These are phyloP conservation scores for Solanum lycopersicoides DNA, from an alignment of 257 asterid species.

Conservation along the genomic window DNA sequence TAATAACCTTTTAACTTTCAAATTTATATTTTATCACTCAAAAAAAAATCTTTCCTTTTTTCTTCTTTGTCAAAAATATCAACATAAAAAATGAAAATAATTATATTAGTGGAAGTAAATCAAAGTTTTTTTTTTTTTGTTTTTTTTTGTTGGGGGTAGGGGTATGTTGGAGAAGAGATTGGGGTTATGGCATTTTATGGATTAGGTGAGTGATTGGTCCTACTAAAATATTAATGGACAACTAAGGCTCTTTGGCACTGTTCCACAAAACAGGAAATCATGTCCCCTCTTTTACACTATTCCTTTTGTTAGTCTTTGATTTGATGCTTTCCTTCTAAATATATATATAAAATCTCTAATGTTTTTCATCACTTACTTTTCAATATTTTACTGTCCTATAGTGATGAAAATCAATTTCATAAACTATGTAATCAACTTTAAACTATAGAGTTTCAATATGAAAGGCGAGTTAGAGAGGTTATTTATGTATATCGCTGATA, in stretches of 20 bases:
- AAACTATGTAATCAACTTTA: neutral
- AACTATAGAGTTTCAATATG: neutral
- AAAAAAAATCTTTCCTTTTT: neutral
- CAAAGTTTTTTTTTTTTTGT: neutral
- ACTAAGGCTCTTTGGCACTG: constrained; percentile 26
- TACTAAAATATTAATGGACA: constrained; percentile 30
- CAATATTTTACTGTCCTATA: neutral
- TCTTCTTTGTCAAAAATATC: constrained; percentile 18
- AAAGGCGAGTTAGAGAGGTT: neutral
- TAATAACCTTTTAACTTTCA: neutral
- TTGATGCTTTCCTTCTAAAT: neutral
- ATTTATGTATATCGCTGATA: neutral
- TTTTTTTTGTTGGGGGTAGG: rapidly evolving
- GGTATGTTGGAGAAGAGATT: neutral
- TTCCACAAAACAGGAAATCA: constrained; percentile 21
- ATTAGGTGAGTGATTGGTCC: constrained; percentile 26
- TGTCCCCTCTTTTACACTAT: constrained; percentile 10
- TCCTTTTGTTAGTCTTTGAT: neutral
- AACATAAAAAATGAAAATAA: neutral
- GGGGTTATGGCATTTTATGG: constrained; percentile 27
- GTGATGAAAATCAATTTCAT: neutral
- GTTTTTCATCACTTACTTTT: neutral
- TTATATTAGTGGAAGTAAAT: neutral
- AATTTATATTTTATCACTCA: neutral
- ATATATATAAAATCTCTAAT: neutral